Evolutionary conservation across 495 filamentous ascomycete genomes (phyloP).

Genomic region (Aspergillus ostianus): DNA sequence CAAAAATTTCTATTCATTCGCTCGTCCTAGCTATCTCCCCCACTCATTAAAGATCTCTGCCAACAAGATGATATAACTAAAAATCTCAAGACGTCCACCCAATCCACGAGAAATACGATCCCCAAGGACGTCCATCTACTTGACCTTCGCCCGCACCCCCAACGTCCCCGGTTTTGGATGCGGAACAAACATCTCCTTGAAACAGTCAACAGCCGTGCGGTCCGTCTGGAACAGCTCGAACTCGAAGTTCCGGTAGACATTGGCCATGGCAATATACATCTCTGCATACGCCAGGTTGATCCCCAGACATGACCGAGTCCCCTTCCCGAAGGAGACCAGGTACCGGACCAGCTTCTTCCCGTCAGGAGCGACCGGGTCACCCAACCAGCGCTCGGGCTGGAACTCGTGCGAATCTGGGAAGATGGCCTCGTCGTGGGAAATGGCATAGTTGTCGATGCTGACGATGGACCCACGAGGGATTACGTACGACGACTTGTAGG

Average conservation of each 20-base stretch:
- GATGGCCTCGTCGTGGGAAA: conserved; percentile 30
- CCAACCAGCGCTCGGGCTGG: conserved; percentile 46
- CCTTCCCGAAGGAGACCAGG: conserved; percentile 31
- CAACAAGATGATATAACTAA: too few species aligned
- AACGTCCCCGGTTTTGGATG: conserved; percentile 12
- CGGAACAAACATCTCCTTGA: conserved; percentile 13
- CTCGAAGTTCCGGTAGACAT: conserved; percentile 40
- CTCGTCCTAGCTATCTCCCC: too few species aligned
- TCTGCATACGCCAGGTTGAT: conserved; percentile 47
- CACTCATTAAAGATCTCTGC: too few species aligned
- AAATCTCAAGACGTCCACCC: too few species aligned
- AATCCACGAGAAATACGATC: too few species aligned
- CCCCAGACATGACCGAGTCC: conserved; percentile 33
- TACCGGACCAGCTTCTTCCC: conserved; percentile 14
- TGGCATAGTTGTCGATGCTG: conserved; percentile 31
- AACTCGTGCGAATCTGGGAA: conserved; percentile 38
- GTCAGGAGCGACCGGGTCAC: conserved; percentile 21
- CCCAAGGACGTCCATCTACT: too few species aligned
- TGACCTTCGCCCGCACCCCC: conserved; percentile 11
- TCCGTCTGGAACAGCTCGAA: conserved; percentile 21
- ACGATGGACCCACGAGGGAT: conserved; percentile 35
- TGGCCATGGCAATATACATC: conserved; percentile 43
- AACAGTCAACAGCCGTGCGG: conserved; percentile 5
- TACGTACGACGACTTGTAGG: conserved; percentile 14
- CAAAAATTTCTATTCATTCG: too few species aligned